Conservation (phyloP, 345 rosid species). For the Combretum micranthum region DNA sequence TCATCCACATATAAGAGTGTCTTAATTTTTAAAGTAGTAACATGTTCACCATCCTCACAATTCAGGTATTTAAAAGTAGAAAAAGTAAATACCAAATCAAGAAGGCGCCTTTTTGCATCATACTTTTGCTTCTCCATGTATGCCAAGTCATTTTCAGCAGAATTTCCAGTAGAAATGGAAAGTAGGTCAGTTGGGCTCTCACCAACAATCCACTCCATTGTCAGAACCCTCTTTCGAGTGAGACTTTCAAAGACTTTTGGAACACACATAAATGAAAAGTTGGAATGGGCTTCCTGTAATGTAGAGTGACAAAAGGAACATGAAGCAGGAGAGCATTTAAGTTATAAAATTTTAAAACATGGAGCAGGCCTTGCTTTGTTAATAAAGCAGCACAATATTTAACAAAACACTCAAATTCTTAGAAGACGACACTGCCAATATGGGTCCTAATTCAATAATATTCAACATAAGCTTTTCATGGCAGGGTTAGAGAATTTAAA, state of each 20-base stretch:
- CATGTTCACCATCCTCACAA: neutral
- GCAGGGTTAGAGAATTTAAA: no score
- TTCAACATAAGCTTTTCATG: no score
- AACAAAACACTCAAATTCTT: no score
- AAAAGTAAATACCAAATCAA: constrained; percentile 58
- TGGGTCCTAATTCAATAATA: no score
- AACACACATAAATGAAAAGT: constrained; percentile 48
- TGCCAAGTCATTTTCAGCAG: constrained; percentile 25
- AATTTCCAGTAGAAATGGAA: constrained; percentile 29
- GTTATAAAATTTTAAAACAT: neutral
- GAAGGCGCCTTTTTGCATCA: constrained; percentile 64
- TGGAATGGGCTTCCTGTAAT: constrained; percentile 77
- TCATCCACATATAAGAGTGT: no score
- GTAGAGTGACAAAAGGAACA: constrained; percentile 12
- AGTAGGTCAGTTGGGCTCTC: constrained; percentile 74
- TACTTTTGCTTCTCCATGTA: constrained; percentile 46
- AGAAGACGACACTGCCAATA: no score
- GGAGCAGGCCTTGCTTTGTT: no score
- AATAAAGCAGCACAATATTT: neutral
- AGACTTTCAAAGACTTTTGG: constrained; percentile 65
- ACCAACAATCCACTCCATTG: constrained; percentile 97
- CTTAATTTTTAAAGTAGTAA: neutral
- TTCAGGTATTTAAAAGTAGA: neutral
- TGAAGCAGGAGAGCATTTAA: constrained; percentile 13
- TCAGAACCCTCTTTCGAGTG: constrained; percentile 73